phyloP scores from a whole-genome alignment of 2,329 filamentous ascomycete species.

The Phialophora expanda region DNA sequence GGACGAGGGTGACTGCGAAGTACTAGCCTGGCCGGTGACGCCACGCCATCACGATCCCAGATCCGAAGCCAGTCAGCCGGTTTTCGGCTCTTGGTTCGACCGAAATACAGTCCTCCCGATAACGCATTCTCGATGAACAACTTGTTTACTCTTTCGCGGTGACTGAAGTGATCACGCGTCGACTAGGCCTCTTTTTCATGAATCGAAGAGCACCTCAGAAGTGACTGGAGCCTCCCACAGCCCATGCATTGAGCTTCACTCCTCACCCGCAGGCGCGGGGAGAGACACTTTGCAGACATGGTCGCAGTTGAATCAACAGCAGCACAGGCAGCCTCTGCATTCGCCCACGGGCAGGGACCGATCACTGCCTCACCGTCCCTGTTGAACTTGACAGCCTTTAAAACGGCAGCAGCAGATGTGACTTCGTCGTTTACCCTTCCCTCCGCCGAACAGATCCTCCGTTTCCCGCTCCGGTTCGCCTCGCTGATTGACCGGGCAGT shows the following conservation, averaged over 20 bases:
- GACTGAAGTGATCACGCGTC: background rate
- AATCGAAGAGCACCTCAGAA: background rate
- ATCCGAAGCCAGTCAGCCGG: constrained; percentile 12
- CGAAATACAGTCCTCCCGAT: background rate
- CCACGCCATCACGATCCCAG: background rate
- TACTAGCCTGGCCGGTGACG: background rate
- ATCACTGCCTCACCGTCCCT: constrained; percentile 21
- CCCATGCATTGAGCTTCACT: constrained; percentile 24
- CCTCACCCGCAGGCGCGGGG: constrained; percentile 27
- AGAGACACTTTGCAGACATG: constrained; percentile 29
- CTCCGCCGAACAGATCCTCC: constrained; percentile 44
- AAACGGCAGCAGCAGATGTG: constrained; percentile 24
- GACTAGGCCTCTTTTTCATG: background rate
- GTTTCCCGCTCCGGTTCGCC: constrained; percentile 47
- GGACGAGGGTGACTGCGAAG: too few species aligned
- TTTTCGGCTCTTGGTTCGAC: constrained; percentile 13
- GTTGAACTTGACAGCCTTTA: constrained; percentile 25
- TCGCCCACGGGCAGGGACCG: constrained; percentile 12
- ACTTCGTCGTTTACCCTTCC: constrained; percentile 40
- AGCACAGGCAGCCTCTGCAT: constrained; percentile 25
- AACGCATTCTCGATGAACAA: background rate
- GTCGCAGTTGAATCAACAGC: constrained; percentile 33
- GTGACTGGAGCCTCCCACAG: constrained; percentile 5
- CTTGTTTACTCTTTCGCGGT: background rate
- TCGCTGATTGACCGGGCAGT: constrained; percentile 46